These are phyloP conservation scores for Geotrichum klebahnii DNA, from an alignment of 1,139 yeast genomes.

Conservation along the genomic window DNA sequence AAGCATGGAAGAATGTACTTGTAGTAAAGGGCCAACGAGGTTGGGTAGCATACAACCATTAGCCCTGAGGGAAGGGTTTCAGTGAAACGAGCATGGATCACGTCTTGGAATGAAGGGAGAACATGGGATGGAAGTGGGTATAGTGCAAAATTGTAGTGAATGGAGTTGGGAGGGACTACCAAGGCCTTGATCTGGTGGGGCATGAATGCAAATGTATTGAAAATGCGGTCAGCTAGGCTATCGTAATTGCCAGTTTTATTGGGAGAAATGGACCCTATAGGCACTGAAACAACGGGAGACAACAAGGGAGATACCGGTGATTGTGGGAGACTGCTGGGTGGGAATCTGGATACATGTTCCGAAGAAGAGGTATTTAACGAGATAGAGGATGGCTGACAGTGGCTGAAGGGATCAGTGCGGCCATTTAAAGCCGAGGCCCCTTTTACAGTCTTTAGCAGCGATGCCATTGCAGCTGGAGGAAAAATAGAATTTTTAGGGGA, in stretches of 20 bases:
- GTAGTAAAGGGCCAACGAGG: conserved; percentile 28
- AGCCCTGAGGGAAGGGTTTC: conserved; percentile 32
- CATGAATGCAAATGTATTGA: conserved; percentile 25
- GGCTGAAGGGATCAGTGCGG: background rate
- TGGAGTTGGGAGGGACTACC: conserved; percentile 31
- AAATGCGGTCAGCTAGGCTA: conserved; percentile 21
- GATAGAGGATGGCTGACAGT: background rate
- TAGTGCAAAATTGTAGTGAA: conserved; percentile 28
- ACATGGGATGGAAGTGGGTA: conserved; percentile 32
- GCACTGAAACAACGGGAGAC: background rate
- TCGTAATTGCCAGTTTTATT: background rate
- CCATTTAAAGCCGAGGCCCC: background rate
- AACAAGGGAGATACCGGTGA: conserved; percentile 7
- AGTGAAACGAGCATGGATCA: conserved; percentile 25
- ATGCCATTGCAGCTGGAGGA: conserved; percentile 1
- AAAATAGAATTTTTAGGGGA: conserved; percentile 3
- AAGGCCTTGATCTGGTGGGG: conserved; percentile 10
- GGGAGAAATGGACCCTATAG: background rate
- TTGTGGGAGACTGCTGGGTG: background rate
- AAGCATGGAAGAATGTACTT: conserved; percentile 29
- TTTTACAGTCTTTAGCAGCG: background rate
- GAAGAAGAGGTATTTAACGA: background rate
- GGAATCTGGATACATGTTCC: conserved; percentile 1
- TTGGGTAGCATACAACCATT: conserved; percentile 30
- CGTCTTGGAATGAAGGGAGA: conserved; percentile 27